These are phyloP conservation scores for Citrus sp. DNA, from an alignment of 345 rosid genomes.

Conservation along the genomic window DNA sequence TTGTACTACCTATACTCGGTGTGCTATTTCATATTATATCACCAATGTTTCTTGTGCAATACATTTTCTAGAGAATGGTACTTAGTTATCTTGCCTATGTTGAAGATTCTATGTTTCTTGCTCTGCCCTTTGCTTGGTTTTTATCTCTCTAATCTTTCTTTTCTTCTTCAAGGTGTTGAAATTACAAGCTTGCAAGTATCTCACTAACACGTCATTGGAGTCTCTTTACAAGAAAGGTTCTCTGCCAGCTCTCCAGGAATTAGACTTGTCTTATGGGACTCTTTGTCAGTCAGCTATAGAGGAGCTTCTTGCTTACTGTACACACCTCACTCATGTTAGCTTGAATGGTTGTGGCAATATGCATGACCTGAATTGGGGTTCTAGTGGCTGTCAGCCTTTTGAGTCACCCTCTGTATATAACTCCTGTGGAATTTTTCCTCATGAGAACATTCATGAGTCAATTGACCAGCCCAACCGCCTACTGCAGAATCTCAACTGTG, in stretches of 20 bases:
- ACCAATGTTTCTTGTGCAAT: neutral
- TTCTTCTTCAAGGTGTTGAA: constrained; percentile 58
- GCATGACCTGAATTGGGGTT: constrained; percentile 95
- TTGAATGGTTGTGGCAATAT: constrained; percentile 90
- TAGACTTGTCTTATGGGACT: constrained; percentile 94
- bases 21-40: neutral
- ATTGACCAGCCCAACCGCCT: constrained; percentile 58
- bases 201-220: constrained; percentile 79
- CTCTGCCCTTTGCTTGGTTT: neutral
- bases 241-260: constrained; percentile 69
- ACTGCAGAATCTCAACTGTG: constrained; percentile 89
- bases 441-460: constrained; percentile 29
- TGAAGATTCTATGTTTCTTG: neutral
- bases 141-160: neutral
- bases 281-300: constrained; percentile 90
- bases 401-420: constrained; percentile 28
- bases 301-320: constrained; percentile 91
- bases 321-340: constrained; percentile 89
- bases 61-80: neutral
- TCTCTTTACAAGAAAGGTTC: constrained; percentile 88
- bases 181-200: constrained; percentile 98
- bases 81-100: neutral
- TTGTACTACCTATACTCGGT: neutral
- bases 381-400: constrained; percentile 39
- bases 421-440: constrained; percentile 22